A percentile compares a stretch with the other conserved stretches of the same genome.
These are phyloP conservation scores for Anaeromyces robustus DNA, from an alignment of 192 early-diverging fungal species.

Conservation along the genomic window DNA sequence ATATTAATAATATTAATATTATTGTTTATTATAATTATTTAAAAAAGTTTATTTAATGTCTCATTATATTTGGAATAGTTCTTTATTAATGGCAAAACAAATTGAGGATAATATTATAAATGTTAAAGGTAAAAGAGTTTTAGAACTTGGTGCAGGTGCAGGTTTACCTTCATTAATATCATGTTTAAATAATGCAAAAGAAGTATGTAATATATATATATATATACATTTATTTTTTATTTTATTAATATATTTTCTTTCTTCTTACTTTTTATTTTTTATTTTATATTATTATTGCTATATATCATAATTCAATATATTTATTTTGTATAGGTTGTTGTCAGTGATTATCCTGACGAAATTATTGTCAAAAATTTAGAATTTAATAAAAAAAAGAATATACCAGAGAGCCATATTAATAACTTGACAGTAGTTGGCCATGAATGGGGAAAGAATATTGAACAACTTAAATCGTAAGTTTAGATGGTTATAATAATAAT, in stretches of 20 bases:
- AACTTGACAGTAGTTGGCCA: slow-evolving; percentile 5
- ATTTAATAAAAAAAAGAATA: slow-evolving; percentile 1
- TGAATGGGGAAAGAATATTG: slow-evolving; percentile 5
- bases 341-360: neutral
- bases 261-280: too few species aligned
- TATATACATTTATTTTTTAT: too few species aligned
- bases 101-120: neutral
- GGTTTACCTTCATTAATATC: neutral
- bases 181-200: neutral
- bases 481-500: neutral
- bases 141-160: neutral
- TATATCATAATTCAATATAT: too few species aligned
- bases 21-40: neutral
- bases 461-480: neutral
- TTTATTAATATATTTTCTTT: too few species aligned
- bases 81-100: slow-evolving; percentile 6
- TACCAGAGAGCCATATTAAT: neutral
- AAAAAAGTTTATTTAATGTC: neutral
- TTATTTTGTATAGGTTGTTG: neutral
- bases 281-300: too few species aligned
- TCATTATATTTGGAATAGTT: slow-evolving; percentile 11
- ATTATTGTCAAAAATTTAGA: neutral
- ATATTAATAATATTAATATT: neutral
- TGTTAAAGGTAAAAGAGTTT: neutral
- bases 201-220: neutral